A percentile compares a stretch with the other conserved stretches of the same genome.
These are phyloP conservation scores for Ustilago loliicola DNA, from an alignment of 1,284 basidiomycete species.

Conservation along the genomic window DNA sequence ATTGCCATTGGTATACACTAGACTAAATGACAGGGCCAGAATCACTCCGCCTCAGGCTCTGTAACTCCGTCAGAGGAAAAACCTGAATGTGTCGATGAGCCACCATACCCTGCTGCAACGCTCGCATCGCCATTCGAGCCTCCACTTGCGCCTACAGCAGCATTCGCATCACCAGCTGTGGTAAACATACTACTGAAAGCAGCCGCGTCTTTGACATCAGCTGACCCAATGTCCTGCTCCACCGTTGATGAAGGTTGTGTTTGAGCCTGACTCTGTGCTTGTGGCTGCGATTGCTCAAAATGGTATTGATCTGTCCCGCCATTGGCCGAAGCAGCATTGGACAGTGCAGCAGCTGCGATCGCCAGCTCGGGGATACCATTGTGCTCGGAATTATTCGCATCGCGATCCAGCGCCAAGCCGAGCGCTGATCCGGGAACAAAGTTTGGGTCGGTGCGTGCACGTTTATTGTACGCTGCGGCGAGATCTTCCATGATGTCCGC, in stretches of 20 bases:
- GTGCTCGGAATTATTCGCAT: slow-evolving; percentile 17
- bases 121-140: slow-evolving; percentile 5
- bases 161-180: slow-evolving; percentile 9
- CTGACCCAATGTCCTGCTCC: neutral
- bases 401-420: slow-evolving; percentile 38
- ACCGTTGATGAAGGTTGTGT: neutral
- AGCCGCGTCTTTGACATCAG: slow-evolving; percentile 17
- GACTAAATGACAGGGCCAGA: neutral
- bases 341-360: slow-evolving; percentile 48
- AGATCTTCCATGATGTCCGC: slow-evolving; percentile 74
- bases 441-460: slow-evolving; percentile 32
- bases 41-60: slow-evolving; percentile 5
- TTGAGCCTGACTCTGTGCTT: slow-evolving; percentile 1
- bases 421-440: slow-evolving; percentile 46
- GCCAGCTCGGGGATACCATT: slow-evolving; percentile 40
- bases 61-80: neutral
- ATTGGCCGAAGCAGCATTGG: slow-evolving; percentile 37
- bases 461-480: slow-evolving; percentile 38
- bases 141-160: neutral
- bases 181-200: slow-evolving; percentile 30
- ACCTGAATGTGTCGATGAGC: slow-evolving; percentile 7
- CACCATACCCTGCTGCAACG: neutral
- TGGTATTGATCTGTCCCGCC: slow-evolving; percentile 2
- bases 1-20: neutral
- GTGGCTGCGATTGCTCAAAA: slow-evolving; percentile 9